A percentile compares a stretch with the other conserved stretches of the same genome.
phyloP scores from a whole-genome alignment of 192 early-diverging fungal genomes.

The Umbelopsis sp. region DNA sequence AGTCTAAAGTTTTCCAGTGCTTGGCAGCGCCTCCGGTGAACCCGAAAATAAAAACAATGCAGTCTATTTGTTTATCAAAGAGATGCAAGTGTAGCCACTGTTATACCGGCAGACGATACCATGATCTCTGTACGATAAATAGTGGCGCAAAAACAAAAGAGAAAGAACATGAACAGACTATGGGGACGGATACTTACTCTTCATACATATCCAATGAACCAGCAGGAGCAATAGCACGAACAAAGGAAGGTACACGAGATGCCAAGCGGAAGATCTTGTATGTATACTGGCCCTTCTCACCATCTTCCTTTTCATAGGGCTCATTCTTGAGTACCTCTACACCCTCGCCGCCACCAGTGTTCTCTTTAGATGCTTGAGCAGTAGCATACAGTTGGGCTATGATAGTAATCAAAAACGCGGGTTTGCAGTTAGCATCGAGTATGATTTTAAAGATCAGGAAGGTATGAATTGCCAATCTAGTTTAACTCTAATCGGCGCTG shows the following conservation, averaged over 20 bases:
- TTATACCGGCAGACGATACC: background rate
- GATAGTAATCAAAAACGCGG: background rate
- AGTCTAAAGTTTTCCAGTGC: background rate
- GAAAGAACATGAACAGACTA: background rate
- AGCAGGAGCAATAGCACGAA: slow-evolving; percentile 65
- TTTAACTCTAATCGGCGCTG: slow-evolving; percentile 9
- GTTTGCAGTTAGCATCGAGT: background rate
- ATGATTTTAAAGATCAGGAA: background rate
- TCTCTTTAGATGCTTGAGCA: slow-evolving; percentile 74
- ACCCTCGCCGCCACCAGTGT: slow-evolving; percentile 81
- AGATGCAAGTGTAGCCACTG: background rate
- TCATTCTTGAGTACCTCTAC: slow-evolving; percentile 80
- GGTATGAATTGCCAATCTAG: slow-evolving; percentile 3
- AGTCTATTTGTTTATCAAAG: slow-evolving; percentile 1
- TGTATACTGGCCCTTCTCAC: slow-evolving; percentile 78
- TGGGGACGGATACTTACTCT: slow-evolving; percentile 34
- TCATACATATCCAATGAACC: slow-evolving; percentile 73
- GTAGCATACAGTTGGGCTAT: slow-evolving; percentile 77
- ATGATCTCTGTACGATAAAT: background rate
- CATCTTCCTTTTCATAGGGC: slow-evolving; percentile 71
- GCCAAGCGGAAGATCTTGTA: slow-evolving; percentile 73
- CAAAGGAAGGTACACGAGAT: slow-evolving; percentile 54
- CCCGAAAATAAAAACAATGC: too few species aligned
- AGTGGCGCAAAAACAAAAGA: background rate
- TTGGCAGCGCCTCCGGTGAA: background rate